Conservation (phyloP, 1,284 basidiomycete species). For the Puccinia hordei region DNA sequence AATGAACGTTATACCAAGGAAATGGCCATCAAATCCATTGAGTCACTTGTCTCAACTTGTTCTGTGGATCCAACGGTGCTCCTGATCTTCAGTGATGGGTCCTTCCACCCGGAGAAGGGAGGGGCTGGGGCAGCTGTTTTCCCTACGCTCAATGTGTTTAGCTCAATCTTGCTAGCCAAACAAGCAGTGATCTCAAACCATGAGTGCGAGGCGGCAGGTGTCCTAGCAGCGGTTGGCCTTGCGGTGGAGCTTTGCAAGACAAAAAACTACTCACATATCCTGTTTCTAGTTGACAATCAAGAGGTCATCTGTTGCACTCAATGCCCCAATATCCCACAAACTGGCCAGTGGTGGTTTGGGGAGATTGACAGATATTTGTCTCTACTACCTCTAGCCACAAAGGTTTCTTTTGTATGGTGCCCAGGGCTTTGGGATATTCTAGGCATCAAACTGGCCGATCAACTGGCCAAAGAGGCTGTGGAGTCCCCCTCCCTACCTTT, state of each 20-base stretch:
- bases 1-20: background rate
- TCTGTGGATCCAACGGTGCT: background rate
- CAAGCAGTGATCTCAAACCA: background rate
- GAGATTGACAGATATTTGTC: no score
- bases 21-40: background rate
- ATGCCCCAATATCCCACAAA: no score
- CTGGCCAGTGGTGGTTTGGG: no score
- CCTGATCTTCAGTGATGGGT: background rate
- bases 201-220: no score
- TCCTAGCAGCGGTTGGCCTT: background rate
- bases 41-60: background rate
- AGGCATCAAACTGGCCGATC: no score
- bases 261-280: background rate
- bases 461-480: no score
- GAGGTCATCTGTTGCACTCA: background rate
- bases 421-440: no score
- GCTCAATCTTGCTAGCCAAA: background rate
- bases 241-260: background rate
- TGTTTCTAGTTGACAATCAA: background rate
- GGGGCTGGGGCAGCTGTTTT: background rate
- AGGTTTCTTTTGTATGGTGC: no score
- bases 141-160: background rate
- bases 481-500: no score
- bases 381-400: no score
- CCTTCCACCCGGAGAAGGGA: background rate